phyloP scores from a whole-genome alignment of 768 basidiomycete species.

The Lyophyllum shimeji region DNA sequence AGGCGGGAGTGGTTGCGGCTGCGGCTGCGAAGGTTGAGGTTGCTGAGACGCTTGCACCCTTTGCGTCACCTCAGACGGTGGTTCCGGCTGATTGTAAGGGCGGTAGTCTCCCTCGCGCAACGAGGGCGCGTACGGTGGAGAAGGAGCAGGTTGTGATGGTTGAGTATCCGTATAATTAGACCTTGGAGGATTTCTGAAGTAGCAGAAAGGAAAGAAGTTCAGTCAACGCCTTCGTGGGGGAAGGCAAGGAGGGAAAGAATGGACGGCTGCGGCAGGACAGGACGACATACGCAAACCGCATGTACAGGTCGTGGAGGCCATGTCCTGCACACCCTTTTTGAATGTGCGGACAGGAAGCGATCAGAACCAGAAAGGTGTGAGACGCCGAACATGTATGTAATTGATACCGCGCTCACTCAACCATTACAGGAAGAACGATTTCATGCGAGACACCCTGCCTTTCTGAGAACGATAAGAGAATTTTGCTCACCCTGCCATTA shows the following conservation, averaged over 20 bases:
- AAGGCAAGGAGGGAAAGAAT: constrained; percentile 15
- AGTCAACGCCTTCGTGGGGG: constrained; percentile 11
- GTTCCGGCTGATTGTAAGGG: constrained; percentile 41
- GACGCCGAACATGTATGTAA: not conserved
- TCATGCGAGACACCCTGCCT: not conserved
- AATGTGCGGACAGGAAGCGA: not conserved
- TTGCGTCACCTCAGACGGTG: constrained; percentile 39
- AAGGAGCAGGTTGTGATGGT: constrained; percentile 36
- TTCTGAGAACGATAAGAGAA: constrained; percentile 5
- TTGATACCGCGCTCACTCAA: not conserved
- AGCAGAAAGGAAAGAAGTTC: constrained; percentile 17
- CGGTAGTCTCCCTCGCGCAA: constrained; percentile 50
- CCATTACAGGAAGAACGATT: not conserved
- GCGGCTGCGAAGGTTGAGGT: constrained; percentile 24
- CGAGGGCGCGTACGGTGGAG: constrained; percentile 46
- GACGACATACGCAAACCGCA: constrained; percentile 14
- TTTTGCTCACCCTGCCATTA: constrained; percentile 73
- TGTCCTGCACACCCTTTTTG: not conserved
- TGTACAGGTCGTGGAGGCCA: not conserved
- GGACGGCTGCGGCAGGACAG: constrained; percentile 20
- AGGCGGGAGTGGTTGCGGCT: constrained; percentile 25
- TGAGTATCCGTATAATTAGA: constrained; percentile 53
- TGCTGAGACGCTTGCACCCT: constrained; percentile 32
- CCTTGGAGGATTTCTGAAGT: constrained; percentile 44
- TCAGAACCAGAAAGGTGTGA: not conserved